Evolutionary conservation across 73 alveolate species (phyloP).

Genomic region (Blepharisma japonicum): DNA sequence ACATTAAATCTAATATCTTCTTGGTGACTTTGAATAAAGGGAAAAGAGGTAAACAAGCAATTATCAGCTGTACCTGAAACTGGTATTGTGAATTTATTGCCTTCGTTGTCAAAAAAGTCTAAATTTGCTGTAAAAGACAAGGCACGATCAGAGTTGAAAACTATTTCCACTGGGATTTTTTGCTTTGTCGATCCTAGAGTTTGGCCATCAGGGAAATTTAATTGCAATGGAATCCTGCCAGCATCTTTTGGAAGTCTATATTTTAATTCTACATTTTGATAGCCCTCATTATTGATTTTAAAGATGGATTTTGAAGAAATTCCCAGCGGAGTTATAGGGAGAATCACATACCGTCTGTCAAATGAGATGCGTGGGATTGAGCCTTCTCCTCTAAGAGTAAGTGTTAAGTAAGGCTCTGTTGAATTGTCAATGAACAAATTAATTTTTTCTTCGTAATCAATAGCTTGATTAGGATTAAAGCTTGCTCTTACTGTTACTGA

Average conservation of each 20-base stretch:
- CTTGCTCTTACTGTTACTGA: conserved; percentile 87
- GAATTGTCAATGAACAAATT: conserved; percentile 78
- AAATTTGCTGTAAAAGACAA: conserved; percentile 92
- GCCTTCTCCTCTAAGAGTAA: conserved; percentile 94
- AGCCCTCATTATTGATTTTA: conserved; percentile 91
- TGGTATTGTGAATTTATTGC: conserved; percentile 87
- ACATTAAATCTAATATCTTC: conserved; percentile 74
- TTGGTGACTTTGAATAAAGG: conserved; percentile 83
- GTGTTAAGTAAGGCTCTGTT: conserved; percentile 67
- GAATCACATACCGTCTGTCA: conserved; percentile 93
- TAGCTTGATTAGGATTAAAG: conserved; percentile 93
- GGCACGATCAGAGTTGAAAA: conserved; percentile 80
- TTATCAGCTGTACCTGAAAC: conserved; percentile 97
- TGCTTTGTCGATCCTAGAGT: conserved; percentile 76
- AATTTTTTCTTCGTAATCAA: conserved; percentile 77
- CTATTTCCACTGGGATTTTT: conserved; percentile 90
- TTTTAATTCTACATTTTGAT: conserved; percentile 90
- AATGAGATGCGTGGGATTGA: conserved; percentile 92
- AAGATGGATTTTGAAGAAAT: conserved; percentile 84
- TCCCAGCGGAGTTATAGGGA: conserved; percentile 96
- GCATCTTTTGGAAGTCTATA: conserved; percentile 83
- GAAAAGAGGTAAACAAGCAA: conserved; percentile 81
- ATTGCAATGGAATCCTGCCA: conserved; percentile 70
- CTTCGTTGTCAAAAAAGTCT: conserved; percentile 94
- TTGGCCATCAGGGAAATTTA: conserved; percentile 83